A percentile compares a stretch with the other conserved stretches of the same genome.
Conservation (phyloP, 148 eudicot species). For the Vaccinium vitisidaea region DNA sequence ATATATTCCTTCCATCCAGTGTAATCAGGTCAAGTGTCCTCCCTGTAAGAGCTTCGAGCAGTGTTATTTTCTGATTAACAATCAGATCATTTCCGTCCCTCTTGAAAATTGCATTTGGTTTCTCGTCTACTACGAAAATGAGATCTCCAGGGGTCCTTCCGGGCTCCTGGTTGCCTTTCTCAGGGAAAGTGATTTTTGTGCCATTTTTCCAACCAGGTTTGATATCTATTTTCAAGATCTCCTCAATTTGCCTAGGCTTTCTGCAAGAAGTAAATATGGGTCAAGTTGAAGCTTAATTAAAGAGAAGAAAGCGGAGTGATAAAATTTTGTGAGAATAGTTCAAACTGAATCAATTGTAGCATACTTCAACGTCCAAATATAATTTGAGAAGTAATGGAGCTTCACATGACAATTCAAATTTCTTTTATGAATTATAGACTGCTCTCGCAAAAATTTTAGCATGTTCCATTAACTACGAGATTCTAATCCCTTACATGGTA, state of each 20-base stretch:
- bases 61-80: conserved; percentile 45
- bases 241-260: conserved; percentile 60
- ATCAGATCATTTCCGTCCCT: conserved; percentile 87
- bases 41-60: conserved; percentile 81
- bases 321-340: background rate
- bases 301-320: background rate
- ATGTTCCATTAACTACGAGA: too few species aligned
- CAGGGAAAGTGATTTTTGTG: conserved; percentile 83
- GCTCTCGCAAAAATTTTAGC: too few species aligned
- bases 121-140: conserved; percentile 73
- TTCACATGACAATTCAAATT: too few species aligned
- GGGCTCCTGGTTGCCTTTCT: conserved; percentile 70
- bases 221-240: conserved; percentile 61
- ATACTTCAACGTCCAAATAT: too few species aligned
- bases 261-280: conserved; percentile 40
- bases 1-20: conserved; percentile 57
- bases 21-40: conserved; percentile 49
- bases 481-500: too few species aligned
- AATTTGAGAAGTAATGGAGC: too few species aligned
- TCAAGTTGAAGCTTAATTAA: conserved; percentile 6
- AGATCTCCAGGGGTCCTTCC: conserved; percentile 66
- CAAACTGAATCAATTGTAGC: background rate
- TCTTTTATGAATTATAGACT: too few species aligned
- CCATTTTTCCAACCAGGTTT: conserved; percentile 93
- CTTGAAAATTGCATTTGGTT: conserved; percentile 62